Conservation (phyloP, 148 eudicot genomes). For the Salicornia ramosissima region DNA sequence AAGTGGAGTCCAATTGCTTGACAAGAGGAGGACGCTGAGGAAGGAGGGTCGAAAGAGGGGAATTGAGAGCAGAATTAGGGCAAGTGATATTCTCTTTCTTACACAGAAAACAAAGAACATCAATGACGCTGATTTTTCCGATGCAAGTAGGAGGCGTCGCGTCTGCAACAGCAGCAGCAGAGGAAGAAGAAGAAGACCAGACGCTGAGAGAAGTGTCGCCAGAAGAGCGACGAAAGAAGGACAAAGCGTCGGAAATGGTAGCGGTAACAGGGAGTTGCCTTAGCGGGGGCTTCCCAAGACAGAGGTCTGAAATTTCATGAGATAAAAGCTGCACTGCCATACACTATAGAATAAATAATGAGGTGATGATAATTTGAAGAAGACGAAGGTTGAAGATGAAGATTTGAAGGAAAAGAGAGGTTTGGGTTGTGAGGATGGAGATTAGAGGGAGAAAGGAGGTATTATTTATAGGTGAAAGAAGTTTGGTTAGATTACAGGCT, state of each 20-base stretch:
- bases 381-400: too few species aligned
- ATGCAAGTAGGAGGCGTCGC: constrained; percentile 33
- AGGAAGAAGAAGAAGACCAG: constrained; percentile 26
- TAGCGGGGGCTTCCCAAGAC: constrained; percentile 83
- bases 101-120: constrained; percentile 62
- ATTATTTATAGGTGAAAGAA: too few species aligned
- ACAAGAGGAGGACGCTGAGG: constrained; percentile 31
- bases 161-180: too few species aligned
- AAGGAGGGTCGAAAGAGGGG: constrained; percentile 45
- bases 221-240: constrained; percentile 52
- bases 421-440: too few species aligned
- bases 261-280: constrained; percentile 45
- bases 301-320: constrained; percentile 62
- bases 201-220: constrained; percentile 52
- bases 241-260: constrained; percentile 54
- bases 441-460: too few species aligned
- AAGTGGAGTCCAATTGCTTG: constrained; percentile 56
- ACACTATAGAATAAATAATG: constrained; percentile 18
- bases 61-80: constrained; percentile 43
- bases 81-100: constrained; percentile 36
- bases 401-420: too few species aligned
- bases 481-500: too few species aligned
- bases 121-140: constrained; percentile 60
- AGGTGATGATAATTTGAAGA: too few species aligned
- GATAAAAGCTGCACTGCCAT: constrained; percentile 58